These are phyloP conservation scores for Kluyveromyces siamensis DNA, from an alignment of 805 yeast genomes.

Conservation along the genomic window DNA sequence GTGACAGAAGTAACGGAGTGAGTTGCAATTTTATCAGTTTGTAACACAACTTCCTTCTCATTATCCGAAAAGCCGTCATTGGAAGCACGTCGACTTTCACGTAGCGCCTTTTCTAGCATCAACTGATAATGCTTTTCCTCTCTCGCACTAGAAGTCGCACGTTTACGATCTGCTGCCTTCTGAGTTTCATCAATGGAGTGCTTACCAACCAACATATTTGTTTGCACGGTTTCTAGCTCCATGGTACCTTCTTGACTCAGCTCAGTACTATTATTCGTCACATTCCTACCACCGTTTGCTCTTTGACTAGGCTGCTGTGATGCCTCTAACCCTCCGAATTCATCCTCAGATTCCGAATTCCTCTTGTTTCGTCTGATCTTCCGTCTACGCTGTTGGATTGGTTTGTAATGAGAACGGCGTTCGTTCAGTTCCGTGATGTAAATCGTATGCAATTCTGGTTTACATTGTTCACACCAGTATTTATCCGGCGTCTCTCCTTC, in stretches of 20 bases:
- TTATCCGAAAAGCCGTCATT: constrained; percentile 7
- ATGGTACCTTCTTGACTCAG: constrained; percentile 5
- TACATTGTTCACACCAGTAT: constrained; percentile 90
- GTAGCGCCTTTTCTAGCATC: constrained; percentile 33
- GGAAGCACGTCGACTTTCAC: constrained; percentile 33
- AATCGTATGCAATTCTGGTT: constrained; percentile 64
- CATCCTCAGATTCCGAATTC: constrained; percentile 2
- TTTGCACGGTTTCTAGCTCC: background rate
- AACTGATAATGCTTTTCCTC: constrained; percentile 38
- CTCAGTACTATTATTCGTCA: constrained; percentile 1
- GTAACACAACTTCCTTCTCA: constrained; percentile 5
- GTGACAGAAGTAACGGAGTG: background rate
- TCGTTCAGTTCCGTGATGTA: constrained; percentile 21
- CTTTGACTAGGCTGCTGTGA: constrained; percentile 3
- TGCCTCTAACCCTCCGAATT: constrained; percentile 4
- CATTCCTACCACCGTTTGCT: background rate
- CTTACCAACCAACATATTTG: constrained; percentile 2
- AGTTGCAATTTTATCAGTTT: constrained; percentile 3
- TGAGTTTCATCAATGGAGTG: constrained; percentile 14
- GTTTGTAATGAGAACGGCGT: constrained; percentile 28
- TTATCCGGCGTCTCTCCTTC: constrained; percentile 76
- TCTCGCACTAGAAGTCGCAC: constrained; percentile 32
- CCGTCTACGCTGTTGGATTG: constrained; percentile 31
- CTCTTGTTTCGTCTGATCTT: constrained; percentile 21
- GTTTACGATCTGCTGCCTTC: constrained; percentile 25